Percentiles rank a stretch among this genome's conserved stretches.
These are phyloP conservation scores for Aspergillus candidus DNA, from an alignment of 2,329 filamentous ascomycete genomes.

Conservation along the genomic window DNA sequence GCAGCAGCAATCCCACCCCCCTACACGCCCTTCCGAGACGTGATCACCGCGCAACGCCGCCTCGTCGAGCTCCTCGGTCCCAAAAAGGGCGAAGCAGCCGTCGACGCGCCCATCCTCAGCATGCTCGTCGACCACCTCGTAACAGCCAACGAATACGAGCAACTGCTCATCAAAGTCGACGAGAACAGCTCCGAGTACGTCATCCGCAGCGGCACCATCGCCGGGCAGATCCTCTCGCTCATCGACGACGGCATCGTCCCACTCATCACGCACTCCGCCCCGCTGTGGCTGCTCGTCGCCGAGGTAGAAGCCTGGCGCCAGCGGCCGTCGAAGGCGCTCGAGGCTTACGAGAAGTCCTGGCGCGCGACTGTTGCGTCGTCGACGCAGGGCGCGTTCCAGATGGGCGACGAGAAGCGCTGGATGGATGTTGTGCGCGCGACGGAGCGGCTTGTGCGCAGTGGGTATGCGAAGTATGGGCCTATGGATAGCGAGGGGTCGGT, in stretches of 20 bases:
- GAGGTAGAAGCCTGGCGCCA: constrained; percentile 67
- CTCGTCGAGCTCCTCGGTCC: constrained; percentile 67
- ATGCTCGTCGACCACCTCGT: constrained; percentile 68
- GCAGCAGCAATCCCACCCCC: constrained; percentile 71
- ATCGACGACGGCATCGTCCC: constrained; percentile 71
- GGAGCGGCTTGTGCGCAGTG: constrained; percentile 65
- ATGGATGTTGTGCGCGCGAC: constrained; percentile 69
- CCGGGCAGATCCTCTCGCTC: constrained; percentile 56
- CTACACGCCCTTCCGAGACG: constrained; percentile 58
- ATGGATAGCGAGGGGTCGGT: constrained; percentile 53
- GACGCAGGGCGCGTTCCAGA: constrained; percentile 41
- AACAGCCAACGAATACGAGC: constrained; percentile 38
- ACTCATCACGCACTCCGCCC: constrained; percentile 71
- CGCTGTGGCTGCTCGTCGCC: constrained; percentile 70
- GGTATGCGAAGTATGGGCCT: constrained; percentile 72
- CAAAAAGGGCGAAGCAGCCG: constrained; percentile 64
- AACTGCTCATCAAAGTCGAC: constrained; percentile 28
- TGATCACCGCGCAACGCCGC: constrained; percentile 67
- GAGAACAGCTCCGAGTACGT: constrained; percentile 23
- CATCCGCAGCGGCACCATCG: constrained; percentile 49
- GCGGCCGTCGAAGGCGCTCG: constrained; percentile 66
- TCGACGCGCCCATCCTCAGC: constrained; percentile 68
- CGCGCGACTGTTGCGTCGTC: constrained; percentile 54
- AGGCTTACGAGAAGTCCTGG: constrained; percentile 87
- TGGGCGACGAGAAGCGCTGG: constrained; percentile 61